Evolutionary conservation across 441 rosid genomes (phyloP), one percentile per base, ranked within the genome.

Genomic region (Euphorbia corollata): DNA sequence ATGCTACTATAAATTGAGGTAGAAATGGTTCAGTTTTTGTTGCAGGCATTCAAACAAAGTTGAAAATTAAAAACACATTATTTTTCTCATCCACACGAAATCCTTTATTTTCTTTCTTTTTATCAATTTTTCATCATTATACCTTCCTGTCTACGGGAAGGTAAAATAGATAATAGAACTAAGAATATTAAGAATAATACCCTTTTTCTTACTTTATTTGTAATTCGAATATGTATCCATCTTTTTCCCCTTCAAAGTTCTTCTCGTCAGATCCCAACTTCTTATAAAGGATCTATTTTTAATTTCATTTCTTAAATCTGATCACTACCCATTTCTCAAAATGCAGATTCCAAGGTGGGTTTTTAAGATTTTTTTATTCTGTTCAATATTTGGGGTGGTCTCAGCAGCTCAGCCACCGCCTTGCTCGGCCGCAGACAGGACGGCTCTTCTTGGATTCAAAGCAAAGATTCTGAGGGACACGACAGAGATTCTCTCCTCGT

Each of bases 111-210:
- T 56, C 19, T 47, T 51, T 20, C 59, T 12, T 22, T 34, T 36
- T 20, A 63, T 50, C 63, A 65, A 55, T 71, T 65, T 32, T 57
- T 78, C 85, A 88, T 86, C 81, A 86, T 83, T 76, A 74, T 64
- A 78, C 81, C 94, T 86, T 86, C 83, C 72, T 84, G 81, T 85
- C 86, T 85, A 88, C 85, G 91, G 75, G 89, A 90, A 83, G 86
- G 54, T 78, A 45, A 20, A 11, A 7, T 30, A 68, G 23, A 53
- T 53, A 24, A 41, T 62, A 80, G 58, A 61, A 75, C 61, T 67
- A n/a, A 68, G 63, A 70, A 59, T 71, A 1, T 27, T 76, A 67
- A 59, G 30, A 47, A 38, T 77, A 74, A 68, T 77, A 72, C 69
- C 62, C 51, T 50, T 67, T 64, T 69, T 77, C 23, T 70, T 69